Evolutionary conservation across 768 basidiomycete species (phyloP).

Genomic region (Ephemerocybe angulata): DNA sequence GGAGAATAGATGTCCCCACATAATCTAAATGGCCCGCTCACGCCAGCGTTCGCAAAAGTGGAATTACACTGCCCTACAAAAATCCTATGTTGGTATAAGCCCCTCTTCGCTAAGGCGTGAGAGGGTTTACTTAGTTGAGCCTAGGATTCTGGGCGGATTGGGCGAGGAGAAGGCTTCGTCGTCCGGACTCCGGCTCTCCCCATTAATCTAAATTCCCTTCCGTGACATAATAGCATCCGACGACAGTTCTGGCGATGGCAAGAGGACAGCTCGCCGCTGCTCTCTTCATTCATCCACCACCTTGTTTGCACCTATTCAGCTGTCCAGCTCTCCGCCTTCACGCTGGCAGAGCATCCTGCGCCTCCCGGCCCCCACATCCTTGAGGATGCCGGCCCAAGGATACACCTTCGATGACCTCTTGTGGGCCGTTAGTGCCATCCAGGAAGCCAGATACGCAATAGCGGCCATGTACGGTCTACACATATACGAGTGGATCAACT

Average conservation of each 20-base stretch:
- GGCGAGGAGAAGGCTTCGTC: too few relatives aligned
- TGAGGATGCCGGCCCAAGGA: background rate
- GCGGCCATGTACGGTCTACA: conserved; percentile 1
- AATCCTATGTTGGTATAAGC: too few relatives aligned
- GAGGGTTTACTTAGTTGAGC: too few relatives aligned
- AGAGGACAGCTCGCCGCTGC: background rate
- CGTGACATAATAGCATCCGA: background rate
- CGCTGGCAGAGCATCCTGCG: background rate
- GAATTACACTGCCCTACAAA: too few relatives aligned
- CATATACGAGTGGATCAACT: conserved; percentile 35
- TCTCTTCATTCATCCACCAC: background rate
- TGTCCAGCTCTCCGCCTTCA: background rate
- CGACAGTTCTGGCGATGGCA: background rate
- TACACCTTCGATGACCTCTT: background rate
- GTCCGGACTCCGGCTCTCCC: too few relatives aligned
- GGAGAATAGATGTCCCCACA: too few relatives aligned
- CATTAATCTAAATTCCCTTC: conserved; percentile 5
- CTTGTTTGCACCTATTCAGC: background rate
- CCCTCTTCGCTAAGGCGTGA: too few relatives aligned
- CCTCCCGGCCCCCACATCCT: background rate
- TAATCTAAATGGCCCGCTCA: too few relatives aligned
- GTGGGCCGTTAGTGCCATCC: background rate
- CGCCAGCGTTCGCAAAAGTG: too few relatives aligned
- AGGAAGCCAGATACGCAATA: background rate
- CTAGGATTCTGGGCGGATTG: too few relatives aligned